These are phyloP conservation scores for Arctium lappa DNA, from an alignment of 129 eudicot genomes.

Conservation along the genomic window DNA sequence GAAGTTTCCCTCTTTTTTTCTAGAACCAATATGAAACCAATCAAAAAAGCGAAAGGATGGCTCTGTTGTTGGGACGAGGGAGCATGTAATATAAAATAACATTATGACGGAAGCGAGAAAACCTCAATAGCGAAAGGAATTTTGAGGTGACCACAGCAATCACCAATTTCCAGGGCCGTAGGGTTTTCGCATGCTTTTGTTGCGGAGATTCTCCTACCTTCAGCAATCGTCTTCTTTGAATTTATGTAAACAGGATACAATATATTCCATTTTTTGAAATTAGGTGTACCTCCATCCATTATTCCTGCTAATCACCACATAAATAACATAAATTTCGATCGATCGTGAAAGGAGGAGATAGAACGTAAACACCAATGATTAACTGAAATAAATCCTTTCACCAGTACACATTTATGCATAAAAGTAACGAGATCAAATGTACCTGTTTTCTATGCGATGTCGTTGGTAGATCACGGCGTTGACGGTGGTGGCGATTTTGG, in stretches of 20 bases:
- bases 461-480: constrained; percentile 6
- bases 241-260: constrained; percentile 84
- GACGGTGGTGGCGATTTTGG: background rate
- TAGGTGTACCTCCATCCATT: constrained; percentile 64
- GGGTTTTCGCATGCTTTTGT: constrained; percentile 92
- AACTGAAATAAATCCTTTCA: background rate
- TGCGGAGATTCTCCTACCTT: constrained; percentile 69
- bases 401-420: background rate
- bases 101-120: background rate
- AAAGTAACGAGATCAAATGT: constrained; percentile 6
- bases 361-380: background rate
- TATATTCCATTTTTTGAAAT: constrained; percentile 72
- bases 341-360: background rate
- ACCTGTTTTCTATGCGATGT: background rate
- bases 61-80: background rate
- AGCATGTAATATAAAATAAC: background rate
- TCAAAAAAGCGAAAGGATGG: background rate
- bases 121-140: constrained; percentile 87
- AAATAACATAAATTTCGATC: background rate
- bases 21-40: background rate
- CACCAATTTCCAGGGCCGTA: constrained; percentile 66
- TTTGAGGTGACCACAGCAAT: constrained; percentile 74
- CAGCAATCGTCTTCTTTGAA: constrained; percentile 90
- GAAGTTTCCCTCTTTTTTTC: background rate
- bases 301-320: constrained; percentile 13